Evolutionary conservation across 1,284 basidiomycete species (phyloP).

Genomic region (Ceratobasidium sp.): DNA sequence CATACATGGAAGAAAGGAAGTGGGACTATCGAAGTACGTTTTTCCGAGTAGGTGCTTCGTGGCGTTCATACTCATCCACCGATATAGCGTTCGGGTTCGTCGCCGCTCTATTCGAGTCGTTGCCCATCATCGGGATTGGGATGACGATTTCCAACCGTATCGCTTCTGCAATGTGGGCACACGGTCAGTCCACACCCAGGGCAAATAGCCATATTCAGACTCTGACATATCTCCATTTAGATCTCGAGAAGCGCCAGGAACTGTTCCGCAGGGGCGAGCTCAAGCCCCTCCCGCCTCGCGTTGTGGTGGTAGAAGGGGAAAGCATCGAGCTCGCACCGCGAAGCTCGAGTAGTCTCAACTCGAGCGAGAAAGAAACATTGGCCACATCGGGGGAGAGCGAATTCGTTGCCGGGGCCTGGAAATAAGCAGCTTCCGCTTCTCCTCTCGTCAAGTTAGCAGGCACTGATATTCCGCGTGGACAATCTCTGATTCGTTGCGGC

Average conservation of each 20-base stretch:
- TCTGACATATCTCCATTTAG: conserved; percentile 58
- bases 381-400: neutral
- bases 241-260: conserved; percentile 85
- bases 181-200: conserved; percentile 64
- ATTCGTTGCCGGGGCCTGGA: conserved; percentile 21
- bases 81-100: conserved; percentile 81
- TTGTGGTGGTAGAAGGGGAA: conserved; percentile 44
- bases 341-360: conserved; percentile 28
- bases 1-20: conserved; percentile 88
- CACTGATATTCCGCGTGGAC: no score
- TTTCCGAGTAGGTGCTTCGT: no score
- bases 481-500: no score
- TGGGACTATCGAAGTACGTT: conserved; percentile 83
- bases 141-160: conserved; percentile 88
- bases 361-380: conserved; percentile 24
- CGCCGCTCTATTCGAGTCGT: conserved; percentile 80
- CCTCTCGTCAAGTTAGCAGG: no score
- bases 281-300: conserved; percentile 54
- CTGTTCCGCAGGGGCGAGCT: conserved; percentile 62
- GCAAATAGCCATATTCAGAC: neutral
- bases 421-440: no score
- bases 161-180: conserved; percentile 92
- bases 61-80: conserved; percentile 16
- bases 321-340: conserved; percentile 43
- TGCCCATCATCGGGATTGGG: conserved; percentile 82